phyloP scores from a whole-genome alignment of 768 basidiomycete genomes.

The Termitomyces sp. region DNA sequence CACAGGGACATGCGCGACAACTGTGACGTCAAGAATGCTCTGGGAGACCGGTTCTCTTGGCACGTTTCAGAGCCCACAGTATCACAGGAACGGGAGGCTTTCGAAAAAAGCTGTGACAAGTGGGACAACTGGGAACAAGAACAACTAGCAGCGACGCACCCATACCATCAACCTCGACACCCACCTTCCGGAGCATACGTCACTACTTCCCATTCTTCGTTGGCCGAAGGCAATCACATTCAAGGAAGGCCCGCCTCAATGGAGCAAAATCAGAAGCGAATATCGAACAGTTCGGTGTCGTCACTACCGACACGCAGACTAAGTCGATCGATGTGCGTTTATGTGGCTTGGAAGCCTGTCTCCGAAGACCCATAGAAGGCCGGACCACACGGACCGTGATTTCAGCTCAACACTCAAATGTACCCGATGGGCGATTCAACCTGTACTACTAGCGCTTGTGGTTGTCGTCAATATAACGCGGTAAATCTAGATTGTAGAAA shows the following conservation, averaged over 20 bases:
- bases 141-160: slow-evolving; percentile 12
- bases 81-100: slow-evolving; percentile 47
- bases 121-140: slow-evolving; percentile 47
- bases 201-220: not conserved
- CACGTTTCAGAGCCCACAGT: slow-evolving; percentile 30
- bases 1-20: slow-evolving; percentile 63
- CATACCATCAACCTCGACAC: not conserved
- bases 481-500: not conserved
- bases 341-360: slow-evolving; percentile 52
- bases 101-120: slow-evolving; percentile 50
- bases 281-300: slow-evolving; percentile 11
- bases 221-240: not conserved
- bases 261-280: slow-evolving; percentile 4
- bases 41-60: slow-evolving; percentile 50
- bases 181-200: slow-evolving; percentile 2
- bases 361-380: not conserved
- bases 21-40: slow-evolving; percentile 38
- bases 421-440: not conserved
- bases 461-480: not conserved
- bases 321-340: slow-evolving; percentile 50
- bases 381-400: not conserved
- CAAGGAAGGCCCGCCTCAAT: not conserved
- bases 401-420: not conserved
- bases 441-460: not conserved
- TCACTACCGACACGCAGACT: slow-evolving; percentile 30